These are phyloP conservation scores for Naematelia aurantialba DNA, from an alignment of 768 basidiomycete species.

Conservation along the genomic window DNA sequence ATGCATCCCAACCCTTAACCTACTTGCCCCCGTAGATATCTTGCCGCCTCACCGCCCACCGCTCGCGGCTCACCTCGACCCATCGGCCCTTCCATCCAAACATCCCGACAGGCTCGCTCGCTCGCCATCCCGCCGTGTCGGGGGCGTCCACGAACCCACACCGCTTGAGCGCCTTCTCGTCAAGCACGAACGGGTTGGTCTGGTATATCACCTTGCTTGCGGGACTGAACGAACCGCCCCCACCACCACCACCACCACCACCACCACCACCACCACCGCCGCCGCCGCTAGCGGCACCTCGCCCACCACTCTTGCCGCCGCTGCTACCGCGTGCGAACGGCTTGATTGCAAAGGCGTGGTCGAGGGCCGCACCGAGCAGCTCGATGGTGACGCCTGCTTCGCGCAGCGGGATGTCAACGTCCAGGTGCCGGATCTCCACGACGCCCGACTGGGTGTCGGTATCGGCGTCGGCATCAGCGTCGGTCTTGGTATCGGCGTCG, in stretches of 20 bases:
- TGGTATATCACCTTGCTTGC: slow-evolving; percentile 5
- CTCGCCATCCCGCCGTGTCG: not conserved
- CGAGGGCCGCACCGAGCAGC: slow-evolving; percentile 12
- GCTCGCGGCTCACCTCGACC: slow-evolving; percentile 1
- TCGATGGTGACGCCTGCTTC: slow-evolving; percentile 14
- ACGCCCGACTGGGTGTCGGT: not conserved
- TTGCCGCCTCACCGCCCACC: no score
- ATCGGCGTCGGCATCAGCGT: not conserved
- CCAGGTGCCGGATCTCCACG: slow-evolving; percentile 31
- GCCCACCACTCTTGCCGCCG: no score
- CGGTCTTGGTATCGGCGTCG: not conserved
- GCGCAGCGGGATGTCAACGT: slow-evolving; percentile 28
- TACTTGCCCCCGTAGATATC: no score
- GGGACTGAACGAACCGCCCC: not conserved
- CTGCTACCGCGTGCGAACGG: no score
- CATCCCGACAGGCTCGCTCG: not conserved
- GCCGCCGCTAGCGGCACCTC: no score
- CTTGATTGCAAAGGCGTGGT: slow-evolving; percentile 12
- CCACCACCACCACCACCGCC: no score
- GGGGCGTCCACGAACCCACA: slow-evolving; percentile 1
- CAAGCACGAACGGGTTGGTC: slow-evolving; percentile 9
- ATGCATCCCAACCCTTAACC: no score
- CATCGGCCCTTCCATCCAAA: slow-evolving; percentile 4
- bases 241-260: no score
- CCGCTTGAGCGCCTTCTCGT: slow-evolving; percentile 3